phyloP scores from a whole-genome alignment of 148 eudicot species.

The Linanthus parryae region DNA sequence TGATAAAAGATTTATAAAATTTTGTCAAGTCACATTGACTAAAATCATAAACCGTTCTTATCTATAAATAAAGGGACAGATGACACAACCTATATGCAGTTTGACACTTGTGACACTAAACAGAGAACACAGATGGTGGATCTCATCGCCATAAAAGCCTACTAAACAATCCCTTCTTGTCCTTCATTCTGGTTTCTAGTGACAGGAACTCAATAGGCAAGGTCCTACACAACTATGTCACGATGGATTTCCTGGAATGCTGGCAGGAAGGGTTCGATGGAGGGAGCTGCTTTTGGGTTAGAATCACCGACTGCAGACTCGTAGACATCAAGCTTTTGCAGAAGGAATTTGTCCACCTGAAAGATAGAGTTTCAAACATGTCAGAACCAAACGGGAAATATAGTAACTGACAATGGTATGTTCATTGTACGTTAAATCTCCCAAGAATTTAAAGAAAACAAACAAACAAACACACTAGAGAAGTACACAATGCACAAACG shows the following conservation, averaged over 20 bases:
- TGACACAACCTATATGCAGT: too few species aligned
- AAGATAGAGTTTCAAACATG: too few species aligned
- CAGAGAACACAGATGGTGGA: background rate
- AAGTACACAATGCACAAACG: too few species aligned
- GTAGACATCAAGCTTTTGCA: slow-evolving; percentile 67
- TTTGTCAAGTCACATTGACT: too few species aligned
- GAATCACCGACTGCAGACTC: slow-evolving; percentile 75
- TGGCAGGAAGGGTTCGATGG: slow-evolving; percentile 72
- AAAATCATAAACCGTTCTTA: too few species aligned
- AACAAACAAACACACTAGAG: too few species aligned
- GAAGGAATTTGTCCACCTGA: slow-evolving; percentile 58
- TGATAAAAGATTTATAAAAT: too few species aligned
- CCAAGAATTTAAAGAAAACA: too few species aligned
- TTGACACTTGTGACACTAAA: background rate
- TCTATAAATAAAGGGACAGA: too few species aligned
- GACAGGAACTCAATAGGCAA: slow-evolving; percentile 90
- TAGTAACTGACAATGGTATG: too few species aligned
- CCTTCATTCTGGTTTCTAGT: slow-evolving; percentile 73
- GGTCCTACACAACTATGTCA: slow-evolving; percentile 78
- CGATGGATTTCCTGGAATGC: slow-evolving; percentile 65
- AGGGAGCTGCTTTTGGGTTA: slow-evolving; percentile 50
- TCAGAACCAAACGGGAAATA: background rate
- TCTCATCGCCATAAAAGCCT: slow-evolving; percentile 74
- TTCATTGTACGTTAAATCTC: too few species aligned
- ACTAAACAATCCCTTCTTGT: slow-evolving; percentile 55